Base-by-base conservation (phyloP, 352 stramenopile species). In the Phytophthora rubi region DNA sequence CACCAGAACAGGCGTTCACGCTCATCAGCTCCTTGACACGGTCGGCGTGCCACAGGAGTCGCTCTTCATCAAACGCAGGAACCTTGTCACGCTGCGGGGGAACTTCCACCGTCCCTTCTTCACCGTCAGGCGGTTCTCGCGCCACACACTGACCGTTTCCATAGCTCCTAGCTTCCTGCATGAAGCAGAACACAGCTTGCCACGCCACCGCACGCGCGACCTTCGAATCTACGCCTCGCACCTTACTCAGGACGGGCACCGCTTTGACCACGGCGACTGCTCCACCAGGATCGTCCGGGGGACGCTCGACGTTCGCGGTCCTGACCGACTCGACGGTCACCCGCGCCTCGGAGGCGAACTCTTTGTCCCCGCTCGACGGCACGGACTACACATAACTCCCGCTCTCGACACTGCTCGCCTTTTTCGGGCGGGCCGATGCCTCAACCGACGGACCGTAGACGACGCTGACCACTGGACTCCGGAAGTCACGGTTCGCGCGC, bases 401-500 rank as follows among this genome's bases (percentile, higher is more conserved):
- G 37, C 37, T 45, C 37, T 5, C 13, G 37, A 45, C 37, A 9
- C 52, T 13, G 26, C 12, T 15, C 37, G 37, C 37, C 13, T 6
- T 9, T 15, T 37, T 21, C 10, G 33, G 10, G 33, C 33, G 10
- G 4, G 28, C 5, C n/a, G 32, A 13, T 6, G 5, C 4, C n/a
- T 18, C 12, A 0, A 12, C 33, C 30, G n/a, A 2, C 18, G 5
- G 32, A 13, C 32, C 13, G 16, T 18, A 37, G 15, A 21, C 49
- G 4, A 42, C 32, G 13, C 23, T n/a, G 8, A n/a, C 37, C 37
- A 45, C 37, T 4, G 37, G 12, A 5, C 10, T 45, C 10, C 37
- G 37, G 37, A 62, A 44, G 10, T 62, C 55, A 16, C 55, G 55
- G 39, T 62, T 62, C 18, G 55, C 39, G 3, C 37, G 6, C 37